Percentiles rank a stretch among this genome's conserved stretches.
These are phyloP conservation scores for Setaria viridis DNA, from an alignment of 202 grass and related monocot genomes.

Conservation along the genomic window DNA sequence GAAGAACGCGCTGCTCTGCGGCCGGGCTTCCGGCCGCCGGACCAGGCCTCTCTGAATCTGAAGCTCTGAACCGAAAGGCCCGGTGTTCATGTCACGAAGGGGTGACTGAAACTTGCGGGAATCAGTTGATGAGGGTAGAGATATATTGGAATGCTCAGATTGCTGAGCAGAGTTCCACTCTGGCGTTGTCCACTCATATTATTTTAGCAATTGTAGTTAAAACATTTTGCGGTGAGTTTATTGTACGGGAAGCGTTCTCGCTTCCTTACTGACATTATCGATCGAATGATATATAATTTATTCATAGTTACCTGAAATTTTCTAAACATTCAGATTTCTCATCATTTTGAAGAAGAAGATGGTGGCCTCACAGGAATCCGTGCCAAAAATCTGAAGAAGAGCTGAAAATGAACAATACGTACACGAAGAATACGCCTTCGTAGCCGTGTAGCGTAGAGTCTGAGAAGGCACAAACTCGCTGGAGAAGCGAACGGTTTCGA, in stretches of 20 bases:
- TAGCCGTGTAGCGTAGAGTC: fast-evolving
- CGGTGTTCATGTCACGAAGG: slow-evolving; percentile 58
- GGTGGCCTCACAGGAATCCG: background rate
- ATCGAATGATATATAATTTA: slow-evolving; percentile 13
- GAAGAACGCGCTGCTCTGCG: slow-evolving; percentile 79
- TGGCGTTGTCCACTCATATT: background rate
- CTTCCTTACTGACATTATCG: slow-evolving; percentile 22
- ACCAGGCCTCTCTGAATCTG: slow-evolving; percentile 78
- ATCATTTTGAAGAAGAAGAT: background rate
- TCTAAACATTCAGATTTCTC: background rate
- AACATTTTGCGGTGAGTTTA: slow-evolving; percentile 22
- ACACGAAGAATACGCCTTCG: background rate
- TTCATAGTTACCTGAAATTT: background rate
- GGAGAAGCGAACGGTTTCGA: background rate
- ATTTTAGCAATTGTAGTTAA: slow-evolving; percentile 40
- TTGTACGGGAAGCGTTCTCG: slow-evolving; percentile 9
- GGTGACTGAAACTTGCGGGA: slow-evolving; percentile 48
- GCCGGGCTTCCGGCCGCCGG: slow-evolving; percentile 70
- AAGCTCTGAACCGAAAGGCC: background rate
- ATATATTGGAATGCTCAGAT: slow-evolving; percentile 30
- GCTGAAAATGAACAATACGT: background rate
- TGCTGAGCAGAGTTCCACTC: background rate
- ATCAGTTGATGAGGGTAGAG: background rate
- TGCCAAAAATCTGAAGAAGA: background rate
- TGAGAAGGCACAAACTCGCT: fast-evolving